Percentiles rank a stretch among this genome's conserved stretches.
Evolutionary conservation across 148 eudicot species (phyloP).

Genomic region (Silene uniflora): DNA sequence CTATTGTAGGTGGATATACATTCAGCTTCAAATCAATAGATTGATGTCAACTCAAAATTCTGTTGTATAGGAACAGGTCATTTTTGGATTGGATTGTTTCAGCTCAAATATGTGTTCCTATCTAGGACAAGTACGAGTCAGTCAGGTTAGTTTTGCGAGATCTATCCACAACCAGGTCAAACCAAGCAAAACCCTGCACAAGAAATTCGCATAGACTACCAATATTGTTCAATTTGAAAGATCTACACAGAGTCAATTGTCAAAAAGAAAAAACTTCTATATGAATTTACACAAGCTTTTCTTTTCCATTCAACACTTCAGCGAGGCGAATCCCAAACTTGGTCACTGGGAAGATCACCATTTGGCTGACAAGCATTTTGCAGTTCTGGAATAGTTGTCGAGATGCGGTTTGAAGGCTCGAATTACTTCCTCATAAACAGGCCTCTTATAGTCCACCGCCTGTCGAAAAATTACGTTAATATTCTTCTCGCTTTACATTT

Average conservation of each 20-base stretch:
- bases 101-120: no score
- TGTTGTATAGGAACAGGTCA: no score
- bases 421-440: conserved; percentile 88
- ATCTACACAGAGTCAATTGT: conserved; percentile 17
- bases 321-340: conserved; percentile 2
- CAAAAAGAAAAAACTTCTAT: conserved; percentile 19
- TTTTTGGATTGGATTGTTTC: no score
- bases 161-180: no score
- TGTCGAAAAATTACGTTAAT: conserved; percentile 22
- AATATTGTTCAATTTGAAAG: conserved; percentile 7
- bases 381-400: conserved; percentile 36
- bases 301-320: conserved; percentile 19
- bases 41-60: no score
- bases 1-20: no score
- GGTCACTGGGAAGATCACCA: conserved; percentile 44
- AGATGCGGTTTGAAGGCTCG: conserved; percentile 56
- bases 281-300: conserved; percentile 31
- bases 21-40: no score
- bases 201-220: conserved; percentile 3
- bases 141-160: no score
- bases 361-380: conserved; percentile 74
- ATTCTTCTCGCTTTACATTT: not conserved
- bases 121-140: no score
- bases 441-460: conserved; percentile 98
- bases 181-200: not conserved